Percentiles rank a stretch among this genome's conserved stretches.
Conservation (phyloP, 2,329 filamentous ascomycete species). For the Aphanocladium album region DNA sequence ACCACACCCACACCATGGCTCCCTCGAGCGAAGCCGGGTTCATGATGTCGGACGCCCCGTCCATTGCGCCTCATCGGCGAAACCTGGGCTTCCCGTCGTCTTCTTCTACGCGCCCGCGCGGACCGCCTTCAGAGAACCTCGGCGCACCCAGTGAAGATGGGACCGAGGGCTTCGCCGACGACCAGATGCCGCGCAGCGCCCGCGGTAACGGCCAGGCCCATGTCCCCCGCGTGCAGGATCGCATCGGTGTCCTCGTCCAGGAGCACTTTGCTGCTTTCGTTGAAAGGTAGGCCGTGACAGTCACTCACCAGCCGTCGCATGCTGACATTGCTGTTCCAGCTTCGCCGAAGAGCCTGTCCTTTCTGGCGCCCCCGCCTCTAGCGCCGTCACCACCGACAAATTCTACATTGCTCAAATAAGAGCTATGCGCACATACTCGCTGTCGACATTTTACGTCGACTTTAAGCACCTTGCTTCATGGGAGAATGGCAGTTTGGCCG, state of each 20-base stretch:
- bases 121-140: conserved; percentile 58
- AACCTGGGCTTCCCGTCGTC: conserved; percentile 43
- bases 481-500: conserved; percentile 74
- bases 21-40: conserved; percentile 52
- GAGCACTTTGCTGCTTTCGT: conserved; percentile 76
- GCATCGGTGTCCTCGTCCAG: conserved; percentile 68
- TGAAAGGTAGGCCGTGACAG: conserved; percentile 51
- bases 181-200: conserved; percentile 52
- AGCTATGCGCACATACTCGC: conserved; percentile 64
- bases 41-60: conserved; percentile 52
- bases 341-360: conserved; percentile 66
- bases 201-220: conserved; percentile 43
- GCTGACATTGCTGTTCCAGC: conserved; percentile 27
- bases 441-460: conserved; percentile 85
- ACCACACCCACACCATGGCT: conserved; percentile 34
- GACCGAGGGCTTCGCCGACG: conserved; percentile 58
- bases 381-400: conserved; percentile 68
- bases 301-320: background rate
- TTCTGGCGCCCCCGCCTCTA: conserved; percentile 60
- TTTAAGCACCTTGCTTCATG: conserved; percentile 76
- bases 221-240: conserved; percentile 70
- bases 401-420: conserved; percentile 84
- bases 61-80: conserved; percentile 38
- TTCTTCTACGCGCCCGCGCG: conserved; percentile 48
- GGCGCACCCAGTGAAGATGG: conserved; percentile 59